Evolutionary conservation across 257 asterid species (phyloP).

Genomic region (Petrea volubilis): DNA sequence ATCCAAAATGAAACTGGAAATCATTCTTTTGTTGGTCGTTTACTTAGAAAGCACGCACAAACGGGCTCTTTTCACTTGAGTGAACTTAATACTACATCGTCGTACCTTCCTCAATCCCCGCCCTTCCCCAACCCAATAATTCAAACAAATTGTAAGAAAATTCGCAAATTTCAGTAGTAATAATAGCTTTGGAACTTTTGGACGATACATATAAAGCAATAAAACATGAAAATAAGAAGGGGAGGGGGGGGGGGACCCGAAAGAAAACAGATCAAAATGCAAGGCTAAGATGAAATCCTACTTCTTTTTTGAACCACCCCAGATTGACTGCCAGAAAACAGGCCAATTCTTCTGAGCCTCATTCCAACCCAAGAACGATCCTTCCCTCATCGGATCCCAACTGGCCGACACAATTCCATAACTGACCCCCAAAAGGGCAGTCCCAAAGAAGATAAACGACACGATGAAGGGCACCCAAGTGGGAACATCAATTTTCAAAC

Average conservation of each 20-base stretch:
- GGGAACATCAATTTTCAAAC: constrained; percentile 85
- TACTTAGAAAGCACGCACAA: no score
- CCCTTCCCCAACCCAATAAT: no score
- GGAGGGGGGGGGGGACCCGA: no score
- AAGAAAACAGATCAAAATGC: background rate
- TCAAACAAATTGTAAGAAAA: no score
- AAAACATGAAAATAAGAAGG: no score
- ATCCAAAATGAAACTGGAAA: no score
- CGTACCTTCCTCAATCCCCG: no score
- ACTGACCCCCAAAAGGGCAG: constrained; percentile 82
- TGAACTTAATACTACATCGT: no score
- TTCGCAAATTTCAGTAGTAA: no score
- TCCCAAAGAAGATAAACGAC: constrained; percentile 85
- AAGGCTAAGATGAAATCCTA: constrained; percentile 19
- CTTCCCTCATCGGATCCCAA: constrained; percentile 98
- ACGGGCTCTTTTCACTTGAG: no score
- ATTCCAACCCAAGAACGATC: constrained; percentile 87
- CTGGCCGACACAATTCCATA: constrained; percentile 96
- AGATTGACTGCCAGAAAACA: constrained; percentile 82
- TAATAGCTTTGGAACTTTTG: background rate
- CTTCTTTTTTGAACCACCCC: constrained; percentile 60
- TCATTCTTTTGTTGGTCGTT: no score
- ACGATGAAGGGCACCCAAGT: constrained; percentile 88
- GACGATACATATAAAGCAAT: no score
- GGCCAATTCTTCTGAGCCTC: constrained; percentile 98